Percentiles rank a stretch among this genome's conserved stretches.
phyloP scores from a whole-genome alignment of 2,329 filamentous ascomycete genomes.

The Rhinocladiella mackenziei region DNA sequence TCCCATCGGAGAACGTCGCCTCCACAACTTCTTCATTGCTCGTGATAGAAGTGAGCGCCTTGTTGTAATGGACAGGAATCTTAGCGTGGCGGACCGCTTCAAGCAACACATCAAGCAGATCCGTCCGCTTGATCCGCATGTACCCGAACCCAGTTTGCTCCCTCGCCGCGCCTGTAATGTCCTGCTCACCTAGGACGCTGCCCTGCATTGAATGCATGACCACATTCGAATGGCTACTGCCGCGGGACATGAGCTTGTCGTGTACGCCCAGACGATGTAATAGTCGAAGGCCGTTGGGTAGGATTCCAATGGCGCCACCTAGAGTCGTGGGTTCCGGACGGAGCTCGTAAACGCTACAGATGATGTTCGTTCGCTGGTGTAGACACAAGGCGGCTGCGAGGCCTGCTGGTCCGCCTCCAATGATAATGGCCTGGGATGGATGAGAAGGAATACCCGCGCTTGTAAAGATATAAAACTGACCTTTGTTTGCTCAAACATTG shows the following conservation, averaged over 20 bases:
- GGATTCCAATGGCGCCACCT: slow-evolving; percentile 56
- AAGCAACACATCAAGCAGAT: slow-evolving; percentile 31
- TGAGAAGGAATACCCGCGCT: background rate
- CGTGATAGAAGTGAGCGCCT: slow-evolving; percentile 25
- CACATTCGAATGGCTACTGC: slow-evolving; percentile 50
- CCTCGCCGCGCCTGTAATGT: slow-evolving; percentile 15
- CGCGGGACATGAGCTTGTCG: slow-evolving; percentile 36
- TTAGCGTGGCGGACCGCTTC: slow-evolving; percentile 25
- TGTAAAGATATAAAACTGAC: background rate
- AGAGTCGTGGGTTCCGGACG: slow-evolving; percentile 43
- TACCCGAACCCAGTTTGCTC: slow-evolving; percentile 29
- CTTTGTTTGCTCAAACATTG: background rate
- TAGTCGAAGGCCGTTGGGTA: slow-evolving; percentile 54
- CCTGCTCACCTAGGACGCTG: background rate
- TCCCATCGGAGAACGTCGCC: slow-evolving; percentile 32
- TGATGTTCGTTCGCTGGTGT: slow-evolving; percentile 35
- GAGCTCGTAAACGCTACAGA: slow-evolving; percentile 51
- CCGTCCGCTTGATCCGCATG: slow-evolving; percentile 32
- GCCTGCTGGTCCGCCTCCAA: slow-evolving; percentile 3
- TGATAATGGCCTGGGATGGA: background rate
- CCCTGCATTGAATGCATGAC: slow-evolving; percentile 40
- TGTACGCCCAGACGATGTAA: slow-evolving; percentile 51
- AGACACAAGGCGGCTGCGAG: slow-evolving; percentile 2
- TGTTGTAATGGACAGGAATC: slow-evolving; percentile 31
- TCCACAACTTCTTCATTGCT: slow-evolving; percentile 28